A percentile compares a stretch with the other conserved stretches of the same genome.
Conservation (phyloP, 306 rosid species). For the Astragalus membranaceus region DNA sequence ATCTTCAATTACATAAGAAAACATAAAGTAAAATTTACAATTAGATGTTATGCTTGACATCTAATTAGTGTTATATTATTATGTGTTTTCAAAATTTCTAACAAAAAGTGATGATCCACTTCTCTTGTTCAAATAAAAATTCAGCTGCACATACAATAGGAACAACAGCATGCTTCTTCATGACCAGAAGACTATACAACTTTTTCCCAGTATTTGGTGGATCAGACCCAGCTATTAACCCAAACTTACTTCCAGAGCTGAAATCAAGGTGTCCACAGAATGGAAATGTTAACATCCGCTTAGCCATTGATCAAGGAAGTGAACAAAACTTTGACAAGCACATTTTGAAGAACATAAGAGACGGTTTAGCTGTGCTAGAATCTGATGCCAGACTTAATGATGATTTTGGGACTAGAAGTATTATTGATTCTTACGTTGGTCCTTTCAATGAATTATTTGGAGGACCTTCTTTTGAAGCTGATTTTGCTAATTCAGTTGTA, state of each 20-base stretch:
- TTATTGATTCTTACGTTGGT: slow-evolving; percentile 54
- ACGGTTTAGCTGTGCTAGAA: slow-evolving; percentile 65
- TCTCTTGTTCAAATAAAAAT: not conserved
- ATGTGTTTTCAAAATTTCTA: not conserved
- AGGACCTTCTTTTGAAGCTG: slow-evolving; percentile 55
- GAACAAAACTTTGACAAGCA: slow-evolving; percentile 38
- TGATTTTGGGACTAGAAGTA: slow-evolving; percentile 35
- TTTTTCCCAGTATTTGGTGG: slow-evolving; percentile 49
- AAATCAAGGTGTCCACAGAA: slow-evolving; percentile 44
- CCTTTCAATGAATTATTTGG: slow-evolving; percentile 31
- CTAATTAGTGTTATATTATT: no score
- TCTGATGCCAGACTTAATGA: slow-evolving; percentile 79
- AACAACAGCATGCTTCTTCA: slow-evolving; percentile 88
- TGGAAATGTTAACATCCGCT: slow-evolving; percentile 45
- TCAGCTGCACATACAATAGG: slow-evolving; percentile 93
- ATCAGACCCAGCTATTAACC: slow-evolving; percentile 62
- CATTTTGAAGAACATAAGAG: slow-evolving; percentile 57
- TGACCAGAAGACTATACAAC: slow-evolving; percentile 62
- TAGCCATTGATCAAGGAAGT: slow-evolving; percentile 55
- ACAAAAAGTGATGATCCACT: not conserved
- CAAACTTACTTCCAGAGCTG: slow-evolving; percentile 34
- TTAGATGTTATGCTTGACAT: no score
- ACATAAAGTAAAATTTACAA: no score
- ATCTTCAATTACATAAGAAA: no score
- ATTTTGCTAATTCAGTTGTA: slow-evolving; percentile 50